phyloP scores from a whole-genome alignment of 1,139 yeast genomes.

The Spathaspora sp. region DNA sequence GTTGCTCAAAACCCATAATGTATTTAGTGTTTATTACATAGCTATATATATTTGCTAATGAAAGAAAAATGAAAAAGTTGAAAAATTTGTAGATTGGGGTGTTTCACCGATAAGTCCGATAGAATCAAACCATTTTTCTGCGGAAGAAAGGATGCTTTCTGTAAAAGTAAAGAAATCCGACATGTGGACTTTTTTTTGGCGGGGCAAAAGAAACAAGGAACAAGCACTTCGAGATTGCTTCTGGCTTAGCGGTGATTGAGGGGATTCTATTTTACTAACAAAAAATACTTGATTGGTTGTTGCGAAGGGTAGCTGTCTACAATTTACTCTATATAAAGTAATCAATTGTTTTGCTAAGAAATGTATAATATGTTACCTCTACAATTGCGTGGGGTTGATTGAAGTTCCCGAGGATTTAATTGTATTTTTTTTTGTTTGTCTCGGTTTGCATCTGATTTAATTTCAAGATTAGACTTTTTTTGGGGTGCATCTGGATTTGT shows the following conservation, averaged over 20 bases:
- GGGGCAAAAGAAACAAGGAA: neutral
- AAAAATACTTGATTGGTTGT: too few relatives aligned
- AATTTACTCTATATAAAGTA: neutral
- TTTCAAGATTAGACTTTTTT: neutral
- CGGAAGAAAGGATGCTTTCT: too few relatives aligned
- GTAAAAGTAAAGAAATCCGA: too few relatives aligned
- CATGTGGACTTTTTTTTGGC: too few relatives aligned
- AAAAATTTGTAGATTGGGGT: neutral
- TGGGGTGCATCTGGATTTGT: neutral
- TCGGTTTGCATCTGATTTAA: neutral
- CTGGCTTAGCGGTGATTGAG: neutral
- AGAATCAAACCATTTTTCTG: too few relatives aligned
- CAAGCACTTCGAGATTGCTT: neutral
- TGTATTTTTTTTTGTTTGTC: neutral
- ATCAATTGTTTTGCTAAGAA: neutral
- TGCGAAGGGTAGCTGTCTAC: too few relatives aligned
- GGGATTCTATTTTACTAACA: neutral
- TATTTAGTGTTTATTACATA: conserved; percentile 1
- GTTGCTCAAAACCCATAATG: conserved; percentile 50
- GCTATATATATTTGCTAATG: neutral
- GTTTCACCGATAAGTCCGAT: too few relatives aligned
- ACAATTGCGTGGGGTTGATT: neutral
- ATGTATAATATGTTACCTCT: neutral
- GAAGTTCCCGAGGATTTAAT: neutral
- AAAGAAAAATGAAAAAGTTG: neutral